Evolutionary conservation across 1,284 basidiomycete genomes (phyloP), one percentile per base, ranked within the genome.

Genomic region (Leccinum huronense): DNA sequence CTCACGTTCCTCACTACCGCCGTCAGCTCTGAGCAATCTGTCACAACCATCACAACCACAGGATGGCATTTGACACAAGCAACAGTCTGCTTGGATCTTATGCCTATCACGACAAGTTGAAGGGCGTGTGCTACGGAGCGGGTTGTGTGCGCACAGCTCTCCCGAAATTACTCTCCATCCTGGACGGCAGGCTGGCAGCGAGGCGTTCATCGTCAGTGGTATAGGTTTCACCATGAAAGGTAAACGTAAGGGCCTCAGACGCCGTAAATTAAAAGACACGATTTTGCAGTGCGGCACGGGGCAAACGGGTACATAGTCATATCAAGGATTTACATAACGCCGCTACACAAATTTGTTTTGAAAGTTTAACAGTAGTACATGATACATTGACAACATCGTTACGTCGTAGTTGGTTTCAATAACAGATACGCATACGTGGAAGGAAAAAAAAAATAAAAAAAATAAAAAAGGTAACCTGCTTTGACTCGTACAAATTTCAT

Each of bases 161-260:
- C 38, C 88, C 88, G 8, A 84, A 84, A 70, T 75, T 90, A 11
- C 75, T 90, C 60, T 68, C 80, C n/a, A 72, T 72, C 11, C 69
- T 90, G 38, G 82, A 81, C 8, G 84, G 79, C 38, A 86, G 38
- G 82, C 81, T 7, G 84, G 79, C 38, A 86, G 80, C 70, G 89
- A 84, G 72, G 90, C 86, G 2, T 73, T 92, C 27, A 73, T 92
- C 60, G 82, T 93, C 42, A 93, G 90, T 3, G 90, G 91, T 36
- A 36, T 36, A 36, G 79, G 69, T 88, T 83, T 65, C 79, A 93
- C 38, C 76, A 84, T 64, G 79, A 19, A 90, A 90, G 84, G 89
- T 85, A 56, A 6, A 69, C 58, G 19, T 11, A 13, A 36, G 34
- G 34, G 11, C 34, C 11, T 36, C 34, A 13, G 34, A 36, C 34